These are phyloP conservation scores for Mycotypha africana DNA, from an alignment of 371 early-diverging fungal species.

Conservation along the genomic window DNA sequence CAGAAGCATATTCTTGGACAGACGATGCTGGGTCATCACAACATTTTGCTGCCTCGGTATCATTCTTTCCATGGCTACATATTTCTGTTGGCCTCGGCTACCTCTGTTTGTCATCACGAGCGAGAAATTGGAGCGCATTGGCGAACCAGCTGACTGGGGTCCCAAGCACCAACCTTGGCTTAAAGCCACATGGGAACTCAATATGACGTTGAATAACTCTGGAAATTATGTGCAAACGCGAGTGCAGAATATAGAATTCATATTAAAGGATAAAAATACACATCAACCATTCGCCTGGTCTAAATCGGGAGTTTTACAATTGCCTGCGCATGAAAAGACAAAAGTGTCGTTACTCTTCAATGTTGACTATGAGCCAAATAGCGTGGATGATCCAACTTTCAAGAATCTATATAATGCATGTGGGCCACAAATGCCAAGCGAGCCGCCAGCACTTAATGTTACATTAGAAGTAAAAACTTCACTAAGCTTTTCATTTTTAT, in stretches of 20 bases:
- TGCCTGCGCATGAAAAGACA: conserved; percentile 4
- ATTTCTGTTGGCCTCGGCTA: conserved; percentile 20
- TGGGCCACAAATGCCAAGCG: conserved; percentile 20
- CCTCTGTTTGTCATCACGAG: conserved; percentile 6
- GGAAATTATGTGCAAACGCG: conserved; percentile 17
- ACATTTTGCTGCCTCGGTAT: not conserved
- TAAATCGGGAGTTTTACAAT: conserved; percentile 2
- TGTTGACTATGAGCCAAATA: conserved; percentile 14
- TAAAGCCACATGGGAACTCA: conserved; percentile 15
- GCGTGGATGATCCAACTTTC: conserved; percentile 14
- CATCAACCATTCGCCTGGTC: conserved; percentile 13
- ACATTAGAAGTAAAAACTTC: conserved; percentile 16
- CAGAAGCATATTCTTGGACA: not conserved
- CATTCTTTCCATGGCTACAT: conserved; percentile 1
- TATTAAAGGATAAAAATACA: conserved; percentile 14
- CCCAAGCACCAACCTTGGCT: conserved; percentile 13
- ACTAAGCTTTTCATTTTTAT: not conserved
- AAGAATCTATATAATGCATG: conserved; percentile 24
- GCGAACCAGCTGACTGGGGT: conserved; percentile 21
- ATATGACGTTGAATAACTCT: conserved; percentile 17
- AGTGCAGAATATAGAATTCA: conserved; percentile 8
- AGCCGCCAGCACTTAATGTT: conserved; percentile 15
- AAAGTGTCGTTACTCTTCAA: not conserved
- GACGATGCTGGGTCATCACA: not conserved
- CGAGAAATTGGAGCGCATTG: conserved; percentile 14